Evolutionary conservation across 1,284 basidiomycete species (phyloP).

Genomic region (Veloporphyrellus conicus): DNA sequence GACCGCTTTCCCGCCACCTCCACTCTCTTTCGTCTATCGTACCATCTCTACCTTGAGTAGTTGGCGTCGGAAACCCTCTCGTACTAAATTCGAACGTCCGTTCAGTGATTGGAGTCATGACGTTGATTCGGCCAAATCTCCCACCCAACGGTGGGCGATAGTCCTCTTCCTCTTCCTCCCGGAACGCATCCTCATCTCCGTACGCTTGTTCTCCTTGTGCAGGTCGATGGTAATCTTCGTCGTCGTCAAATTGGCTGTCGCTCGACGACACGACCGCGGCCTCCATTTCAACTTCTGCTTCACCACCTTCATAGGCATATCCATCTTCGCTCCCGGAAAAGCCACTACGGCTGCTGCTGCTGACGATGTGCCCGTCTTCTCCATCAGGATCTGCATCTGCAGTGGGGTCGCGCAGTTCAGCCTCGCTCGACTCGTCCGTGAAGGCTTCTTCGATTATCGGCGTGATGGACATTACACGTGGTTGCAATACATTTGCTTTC

Average conservation of each 20-base stretch:
- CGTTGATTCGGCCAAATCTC: slow-evolving; percentile 72
- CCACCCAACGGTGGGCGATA: slow-evolving; percentile 58
- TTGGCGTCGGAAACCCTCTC: slow-evolving; percentile 37
- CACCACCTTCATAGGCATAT: slow-evolving; percentile 29
- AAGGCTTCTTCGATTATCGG: slow-evolving; percentile 27
- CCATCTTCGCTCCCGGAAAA: slow-evolving; percentile 35
- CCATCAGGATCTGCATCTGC: slow-evolving; percentile 26
- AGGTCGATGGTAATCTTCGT: slow-evolving; percentile 29
- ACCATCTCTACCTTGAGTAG: slow-evolving; percentile 22
- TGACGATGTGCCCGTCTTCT: slow-evolving; percentile 25
- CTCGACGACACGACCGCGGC: slow-evolving; percentile 33
- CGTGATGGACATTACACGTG: slow-evolving; percentile 19
- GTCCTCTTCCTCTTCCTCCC: slow-evolving; percentile 31
- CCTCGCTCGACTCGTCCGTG: slow-evolving; percentile 34
- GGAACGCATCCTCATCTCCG: slow-evolving; percentile 22
- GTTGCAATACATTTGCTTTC: slow-evolving; percentile 22
- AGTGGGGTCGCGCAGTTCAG: slow-evolving; percentile 18
- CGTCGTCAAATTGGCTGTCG: slow-evolving; percentile 35
- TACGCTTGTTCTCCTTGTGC: slow-evolving; percentile 18
- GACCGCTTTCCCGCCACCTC: slow-evolving; percentile 33
- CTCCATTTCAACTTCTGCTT: slow-evolving; percentile 30
- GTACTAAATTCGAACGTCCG: slow-evolving; percentile 81
- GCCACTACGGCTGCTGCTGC: slow-evolving; percentile 30
- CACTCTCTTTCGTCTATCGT: slow-evolving; percentile 21
- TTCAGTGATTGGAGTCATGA: slow-evolving; percentile 95